phyloP scores from a whole-genome alignment of 805 yeast species.

The Barnettozyma botsteinii region DNA sequence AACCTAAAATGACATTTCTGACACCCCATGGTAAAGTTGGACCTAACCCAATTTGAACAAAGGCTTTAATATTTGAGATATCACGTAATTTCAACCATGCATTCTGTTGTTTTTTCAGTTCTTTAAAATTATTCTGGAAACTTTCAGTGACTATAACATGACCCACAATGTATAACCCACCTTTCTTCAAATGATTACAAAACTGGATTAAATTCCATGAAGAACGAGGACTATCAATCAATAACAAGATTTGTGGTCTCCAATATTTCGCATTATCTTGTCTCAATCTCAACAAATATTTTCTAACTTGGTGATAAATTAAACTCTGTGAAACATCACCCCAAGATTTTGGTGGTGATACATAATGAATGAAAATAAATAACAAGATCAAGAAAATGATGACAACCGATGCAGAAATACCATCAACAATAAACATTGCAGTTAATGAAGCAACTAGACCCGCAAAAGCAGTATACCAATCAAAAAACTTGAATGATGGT shows the following conservation, averaged over 20 bases:
- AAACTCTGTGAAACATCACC: constrained; percentile 96
- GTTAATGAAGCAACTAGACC: constrained; percentile 67
- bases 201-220: constrained; percentile 89
- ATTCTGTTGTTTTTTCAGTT: constrained; percentile 61
- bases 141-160: constrained; percentile 73
- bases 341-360: constrained; percentile 94
- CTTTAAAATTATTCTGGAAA: constrained; percentile 61
- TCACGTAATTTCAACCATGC: constrained; percentile 88
- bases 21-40: constrained; percentile 93
- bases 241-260: constrained; percentile 89
- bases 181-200: constrained; percentile 92
- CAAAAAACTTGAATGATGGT: constrained; percentile 89
- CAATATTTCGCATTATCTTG: constrained; percentile 96
- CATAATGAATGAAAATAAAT: constrained; percentile 77
- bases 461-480: constrained; percentile 68
- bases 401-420: constrained; percentile 75
- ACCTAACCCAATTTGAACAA: constrained; percentile 87
- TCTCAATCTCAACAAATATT: constrained; percentile 72
- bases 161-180: constrained; percentile 88
- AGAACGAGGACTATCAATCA: constrained; percentile 89
- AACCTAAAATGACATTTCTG: constrained; percentile 82
- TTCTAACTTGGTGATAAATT: constrained; percentile 94
- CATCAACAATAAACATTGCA: constrained; percentile 95
- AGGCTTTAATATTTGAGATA: constrained; percentile 74
- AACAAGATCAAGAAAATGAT: constrained; percentile 59